Evolutionary conservation across 1,139 yeast species (phyloP), one percentile per base, ranked within the genome.

Genomic region (Saccharomyces pastorianus): DNA sequence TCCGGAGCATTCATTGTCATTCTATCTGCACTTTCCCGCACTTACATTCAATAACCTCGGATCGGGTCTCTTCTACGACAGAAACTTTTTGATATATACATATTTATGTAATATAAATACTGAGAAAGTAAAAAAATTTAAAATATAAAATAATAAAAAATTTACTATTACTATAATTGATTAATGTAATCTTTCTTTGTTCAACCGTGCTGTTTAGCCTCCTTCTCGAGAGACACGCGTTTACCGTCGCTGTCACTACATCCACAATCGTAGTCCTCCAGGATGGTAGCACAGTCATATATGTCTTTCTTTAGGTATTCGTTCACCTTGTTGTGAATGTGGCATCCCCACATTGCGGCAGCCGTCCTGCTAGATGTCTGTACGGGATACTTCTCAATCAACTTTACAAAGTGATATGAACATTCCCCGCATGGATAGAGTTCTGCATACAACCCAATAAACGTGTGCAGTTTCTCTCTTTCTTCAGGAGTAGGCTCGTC

Each of bases 341-440:
- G 84, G 69, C 99, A 93, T 1, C 99, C 99, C 99, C 99, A 93
- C 59, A 88, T 74, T 0, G 96, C 90, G 0, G 99, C 98, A 2
- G 83, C 80, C 59, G 84, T 83, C 55, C 96, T 78, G 23, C 85
- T 79, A 7, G 82, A 76, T 2, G 87, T 79, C 66, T 95, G 99
- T 2, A 96, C 97, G 1, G 99, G 99, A 64, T 76, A 82, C 62
- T 85, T 77, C 53, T 74, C 66, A 56, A 93, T 73, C 61, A 91
- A 74, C 62, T 78, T 71, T 59, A 81, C 86, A 70, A 93, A 93
- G 70, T 93, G 99, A 61, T 89, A 77, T 0, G 99, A 97, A 73
- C 98, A 91, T 68, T 91, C 96, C 6, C 96, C 95, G 71, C 96
- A 88, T 0, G 96, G 96, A 61, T 88, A 88, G 14, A 88, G 88